These are phyloP conservation scores for Neurospora hispaniola DNA, from an alignment of 495 filamentous ascomycete genomes.

Conservation along the genomic window DNA sequence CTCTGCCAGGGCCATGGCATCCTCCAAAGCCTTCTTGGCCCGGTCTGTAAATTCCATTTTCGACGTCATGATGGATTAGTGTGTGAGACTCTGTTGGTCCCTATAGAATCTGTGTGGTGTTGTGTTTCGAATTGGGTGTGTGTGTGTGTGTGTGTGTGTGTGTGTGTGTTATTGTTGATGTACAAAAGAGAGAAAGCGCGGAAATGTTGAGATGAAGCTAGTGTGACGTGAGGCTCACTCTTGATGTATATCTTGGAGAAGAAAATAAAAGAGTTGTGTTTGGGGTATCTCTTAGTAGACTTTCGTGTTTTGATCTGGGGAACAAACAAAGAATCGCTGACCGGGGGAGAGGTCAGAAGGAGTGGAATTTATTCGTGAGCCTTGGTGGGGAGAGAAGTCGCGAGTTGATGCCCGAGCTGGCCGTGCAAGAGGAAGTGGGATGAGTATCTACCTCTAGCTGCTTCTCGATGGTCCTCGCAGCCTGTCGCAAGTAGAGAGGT, in stretches of 20 bases:
- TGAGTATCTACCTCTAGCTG: constrained; percentile 2
- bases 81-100: constrained; percentile 13
- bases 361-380: constrained; percentile 13
- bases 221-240: constrained; percentile 20
- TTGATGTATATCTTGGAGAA: neutral
- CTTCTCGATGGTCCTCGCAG: constrained; percentile 6
- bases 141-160: neutral
- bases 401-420: constrained; percentile 9
- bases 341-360: neutral
- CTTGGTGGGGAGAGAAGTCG: neutral
- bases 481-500: neutral
- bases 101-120: neutral
- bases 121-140: constrained; percentile 1
- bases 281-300: constrained; percentile 3
- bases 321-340: neutral
- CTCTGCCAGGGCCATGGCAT: constrained; percentile 71
- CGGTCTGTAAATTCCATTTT: constrained; percentile 84
- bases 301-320: constrained; percentile 1
- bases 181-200: neutral
- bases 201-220: constrained; percentile 1
- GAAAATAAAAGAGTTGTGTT: neutral
- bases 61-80: constrained; percentile 33
- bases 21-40: constrained; percentile 76
- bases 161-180: neutral
- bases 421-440: constrained; percentile 6